Conservation (phyloP, 176 grass and related monocot species). For the Eragrostis curvula region DNA sequence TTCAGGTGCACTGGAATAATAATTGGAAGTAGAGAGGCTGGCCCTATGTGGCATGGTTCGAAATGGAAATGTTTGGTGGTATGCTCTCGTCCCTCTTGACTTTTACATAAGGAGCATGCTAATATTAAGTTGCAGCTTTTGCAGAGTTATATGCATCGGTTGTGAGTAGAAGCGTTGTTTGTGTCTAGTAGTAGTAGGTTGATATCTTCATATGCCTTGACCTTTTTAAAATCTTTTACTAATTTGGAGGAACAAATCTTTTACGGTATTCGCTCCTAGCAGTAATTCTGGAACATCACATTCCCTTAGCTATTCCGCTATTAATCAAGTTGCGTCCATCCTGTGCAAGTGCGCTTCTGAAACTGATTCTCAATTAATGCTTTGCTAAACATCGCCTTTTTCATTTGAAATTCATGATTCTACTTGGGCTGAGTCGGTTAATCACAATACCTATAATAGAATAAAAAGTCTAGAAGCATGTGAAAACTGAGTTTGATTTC, state of each 20-base stretch:
- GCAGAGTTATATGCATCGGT: neutral
- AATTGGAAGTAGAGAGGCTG: conserved; percentile 70
- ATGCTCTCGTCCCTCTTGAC: conserved; percentile 24
- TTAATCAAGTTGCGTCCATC: neutral
- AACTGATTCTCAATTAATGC: neutral
- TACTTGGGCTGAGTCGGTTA: neutral
- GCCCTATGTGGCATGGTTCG: conserved; percentile 79
- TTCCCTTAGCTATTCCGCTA: neutral
- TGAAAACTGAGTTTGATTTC: conserved; percentile 17
- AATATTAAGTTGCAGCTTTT: conserved; percentile 4
- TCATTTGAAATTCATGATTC: conserved; percentile 11
- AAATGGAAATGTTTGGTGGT: conserved; percentile 96
- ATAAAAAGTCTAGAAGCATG: neutral
- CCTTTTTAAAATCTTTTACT: neutral
- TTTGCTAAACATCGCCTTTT: neutral
- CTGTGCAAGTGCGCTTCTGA: neutral
- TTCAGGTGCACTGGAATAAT: conserved; percentile 77
- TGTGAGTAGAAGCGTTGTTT: conserved; percentile 2
- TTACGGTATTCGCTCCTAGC: neutral
- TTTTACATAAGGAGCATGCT: conserved; percentile 13
- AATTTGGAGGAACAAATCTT: neutral
- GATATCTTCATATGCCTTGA: neutral
- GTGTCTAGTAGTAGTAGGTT: neutral
- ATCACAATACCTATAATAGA: neutral
- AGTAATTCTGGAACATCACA: conserved; percentile 9